These are phyloP conservation scores for Cladophialophora carrionii DNA, from an alignment of 2,329 filamentous ascomycete species.

Conservation along the genomic window DNA sequence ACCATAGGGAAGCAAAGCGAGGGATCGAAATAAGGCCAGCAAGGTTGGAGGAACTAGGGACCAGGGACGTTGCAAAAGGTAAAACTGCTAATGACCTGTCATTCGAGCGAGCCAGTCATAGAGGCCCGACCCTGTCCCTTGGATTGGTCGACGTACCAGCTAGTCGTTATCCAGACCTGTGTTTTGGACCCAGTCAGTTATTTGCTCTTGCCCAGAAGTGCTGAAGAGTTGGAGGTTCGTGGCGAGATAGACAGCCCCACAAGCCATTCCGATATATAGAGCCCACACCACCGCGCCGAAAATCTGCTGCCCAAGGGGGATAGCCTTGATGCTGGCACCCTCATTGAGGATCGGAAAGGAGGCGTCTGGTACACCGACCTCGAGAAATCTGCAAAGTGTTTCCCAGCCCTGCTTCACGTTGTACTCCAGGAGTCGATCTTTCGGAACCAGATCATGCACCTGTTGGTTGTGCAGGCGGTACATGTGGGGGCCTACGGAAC, in stretches of 20 bases:
- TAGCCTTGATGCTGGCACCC: constrained; percentile 4
- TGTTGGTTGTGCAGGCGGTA: constrained; percentile 3
- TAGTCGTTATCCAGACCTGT: neutral
- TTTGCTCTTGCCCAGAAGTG: neutral
- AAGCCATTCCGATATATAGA: neutral
- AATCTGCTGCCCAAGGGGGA: constrained; percentile 1
- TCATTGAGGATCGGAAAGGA: constrained; percentile 7
- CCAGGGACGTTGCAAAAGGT: too few relatives aligned
- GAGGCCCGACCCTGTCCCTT: neutral
- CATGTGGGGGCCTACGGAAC: neutral
- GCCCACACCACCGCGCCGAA: constrained; percentile 4
- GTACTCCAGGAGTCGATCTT: constrained; percentile 8
- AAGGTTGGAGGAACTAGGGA: too few relatives aligned
- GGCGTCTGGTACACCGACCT: constrained; percentile 1
- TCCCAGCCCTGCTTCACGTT: constrained; percentile 9
- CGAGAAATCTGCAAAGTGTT: constrained; percentile 7
- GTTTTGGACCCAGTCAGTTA: neutral
- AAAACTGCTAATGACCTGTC: too few relatives aligned
- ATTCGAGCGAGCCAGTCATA: too few relatives aligned
- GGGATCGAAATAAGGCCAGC: too few relatives aligned
- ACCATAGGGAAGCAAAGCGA: too few relatives aligned
- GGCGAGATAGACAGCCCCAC: neutral
- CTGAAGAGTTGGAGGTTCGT: neutral
- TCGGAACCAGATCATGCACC: constrained; percentile 4
- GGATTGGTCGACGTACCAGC: neutral